Base-by-base conservation (phyloP, 192 early-diverging fungal species). In the Backusella mclennaniae region DNA sequence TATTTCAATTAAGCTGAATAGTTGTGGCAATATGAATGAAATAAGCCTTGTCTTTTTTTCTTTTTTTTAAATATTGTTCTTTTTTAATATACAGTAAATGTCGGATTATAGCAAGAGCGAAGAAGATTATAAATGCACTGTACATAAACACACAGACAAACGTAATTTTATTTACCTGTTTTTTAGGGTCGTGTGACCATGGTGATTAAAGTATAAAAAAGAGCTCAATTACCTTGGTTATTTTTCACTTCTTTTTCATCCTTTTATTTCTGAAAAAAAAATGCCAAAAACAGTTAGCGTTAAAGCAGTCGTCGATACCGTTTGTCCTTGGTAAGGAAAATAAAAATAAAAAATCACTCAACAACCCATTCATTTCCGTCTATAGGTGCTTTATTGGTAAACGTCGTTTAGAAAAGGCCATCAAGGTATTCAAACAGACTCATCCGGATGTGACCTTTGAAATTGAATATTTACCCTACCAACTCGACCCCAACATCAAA, bases 301-400 rank as follows among this genome's bases (percentile, higher is more conserved):
- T 39, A 85, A 88, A 15, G 80, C 90, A 35, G 88, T 91, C 52
- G 84, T 85, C 7, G 93, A 94, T 84, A 92, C 84, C 23, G 76
- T 90, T 29, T 95, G 92, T 73, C 93, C 91, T 0, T 93, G 92
- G 92, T 81, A 56, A 21, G 8, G 2, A 21, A 21, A 21, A 9
- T 23, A 26, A 26, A 0, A 26, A 26, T 26, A 26, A 26, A 26
- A 26, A 26, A 26, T 26, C 26, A 26, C 26, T 26, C 3, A 38
- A 6, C 8, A 8, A 31, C 8, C 17, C 33, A 35, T 33, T 23
- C 38, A 39, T 7, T 67, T 35, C 11, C 1, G 33, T 33, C 15
- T 21, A 19, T 44, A 82, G 81, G 81, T 95, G 92, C 77, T 95
- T 87, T 75, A 78, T 95, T 31, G 93, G 94, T 73, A 93, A 93